Evolutionary conservation across 2,329 filamentous ascomycete genomes (phyloP).

Genomic region (Penicillium sp.): DNA sequence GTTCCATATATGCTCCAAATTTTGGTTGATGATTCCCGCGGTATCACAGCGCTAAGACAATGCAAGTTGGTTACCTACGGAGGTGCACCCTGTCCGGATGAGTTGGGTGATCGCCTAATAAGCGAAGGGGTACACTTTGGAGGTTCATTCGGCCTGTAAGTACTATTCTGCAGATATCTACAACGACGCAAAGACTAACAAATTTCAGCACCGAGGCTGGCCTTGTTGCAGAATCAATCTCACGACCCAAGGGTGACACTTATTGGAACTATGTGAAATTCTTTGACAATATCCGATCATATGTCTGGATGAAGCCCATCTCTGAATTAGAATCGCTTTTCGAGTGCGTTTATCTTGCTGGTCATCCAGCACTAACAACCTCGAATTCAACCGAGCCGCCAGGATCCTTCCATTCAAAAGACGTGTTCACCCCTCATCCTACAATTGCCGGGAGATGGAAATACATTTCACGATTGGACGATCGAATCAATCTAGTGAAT

Average conservation of each 20-base stretch:
- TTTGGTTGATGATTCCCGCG: constrained; percentile 38
- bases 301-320: constrained; percentile 42
- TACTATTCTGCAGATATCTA: not conserved
- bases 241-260: constrained; percentile 39
- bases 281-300: constrained; percentile 38
- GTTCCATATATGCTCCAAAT: constrained; percentile 47
- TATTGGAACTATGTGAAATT: constrained; percentile 48
- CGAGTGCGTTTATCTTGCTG: constrained; percentile 34
- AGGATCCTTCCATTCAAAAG: constrained; percentile 36
- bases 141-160: constrained; percentile 45
- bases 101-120: constrained; percentile 43
- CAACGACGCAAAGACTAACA: constrained; percentile 5
- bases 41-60: constrained; percentile 36
- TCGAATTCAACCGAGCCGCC: constrained; percentile 36
- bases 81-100: constrained; percentile 45
- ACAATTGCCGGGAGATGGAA: constrained; percentile 34
- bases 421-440: constrained; percentile 36
- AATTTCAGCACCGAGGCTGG: constrained; percentile 45
- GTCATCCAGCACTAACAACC: constrained; percentile 33
- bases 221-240: constrained; percentile 45
- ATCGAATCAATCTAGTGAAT: constrained; percentile 35
- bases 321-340: constrained; percentile 22
- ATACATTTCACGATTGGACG: constrained; percentile 35
- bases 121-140: constrained; percentile 39
- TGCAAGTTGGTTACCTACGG: constrained; percentile 45